Evolutionary conservation across 306 rosid species (phyloP).

Genomic region (Mucuna pruriens): DNA sequence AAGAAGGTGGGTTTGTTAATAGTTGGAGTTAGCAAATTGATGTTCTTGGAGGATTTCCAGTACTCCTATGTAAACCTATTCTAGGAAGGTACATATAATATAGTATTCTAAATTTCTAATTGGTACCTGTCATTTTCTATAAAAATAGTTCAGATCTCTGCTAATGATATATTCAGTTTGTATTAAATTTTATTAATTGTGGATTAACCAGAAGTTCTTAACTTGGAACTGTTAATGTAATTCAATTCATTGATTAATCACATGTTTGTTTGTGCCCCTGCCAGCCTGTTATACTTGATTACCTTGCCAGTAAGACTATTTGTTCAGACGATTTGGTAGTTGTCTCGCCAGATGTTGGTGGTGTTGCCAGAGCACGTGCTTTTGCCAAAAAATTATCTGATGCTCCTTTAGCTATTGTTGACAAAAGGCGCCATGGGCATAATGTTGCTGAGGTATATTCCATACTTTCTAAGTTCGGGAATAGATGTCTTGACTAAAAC

Average conservation of each 20-base stretch:
- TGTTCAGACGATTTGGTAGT: conserved; percentile 94
- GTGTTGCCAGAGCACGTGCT: conserved; percentile 99
- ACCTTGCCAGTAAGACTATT: conserved; percentile 96
- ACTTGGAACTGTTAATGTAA: background rate
- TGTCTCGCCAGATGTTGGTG: conserved; percentile 99
- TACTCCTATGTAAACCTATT: background rate
- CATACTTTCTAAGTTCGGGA: background rate
- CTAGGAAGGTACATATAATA: background rate
- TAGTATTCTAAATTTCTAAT: background rate
- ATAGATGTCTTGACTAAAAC: background rate
- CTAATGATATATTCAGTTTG: conserved; percentile 18
- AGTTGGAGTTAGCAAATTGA: conserved; percentile 12
- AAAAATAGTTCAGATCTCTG: background rate
- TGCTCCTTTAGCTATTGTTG: conserved; percentile 98
- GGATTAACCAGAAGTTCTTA: background rate
- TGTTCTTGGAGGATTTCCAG: background rate
- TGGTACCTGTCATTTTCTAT: conserved; percentile 1
- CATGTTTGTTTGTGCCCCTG: conserved; percentile 37
- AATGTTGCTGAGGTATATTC: conserved; percentile 82
- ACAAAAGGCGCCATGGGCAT: conserved; percentile 96
- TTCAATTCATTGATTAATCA: conserved; percentile 35
- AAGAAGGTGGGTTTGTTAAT: background rate
- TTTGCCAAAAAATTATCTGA: conserved; percentile 95
- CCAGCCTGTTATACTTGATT: conserved; percentile 99
- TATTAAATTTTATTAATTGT: background rate